Evolutionary conservation across 176 grass and related monocot species (phyloP), one percentile per base, ranked within the genome.

Genomic region (Eleusine indica): DNA sequence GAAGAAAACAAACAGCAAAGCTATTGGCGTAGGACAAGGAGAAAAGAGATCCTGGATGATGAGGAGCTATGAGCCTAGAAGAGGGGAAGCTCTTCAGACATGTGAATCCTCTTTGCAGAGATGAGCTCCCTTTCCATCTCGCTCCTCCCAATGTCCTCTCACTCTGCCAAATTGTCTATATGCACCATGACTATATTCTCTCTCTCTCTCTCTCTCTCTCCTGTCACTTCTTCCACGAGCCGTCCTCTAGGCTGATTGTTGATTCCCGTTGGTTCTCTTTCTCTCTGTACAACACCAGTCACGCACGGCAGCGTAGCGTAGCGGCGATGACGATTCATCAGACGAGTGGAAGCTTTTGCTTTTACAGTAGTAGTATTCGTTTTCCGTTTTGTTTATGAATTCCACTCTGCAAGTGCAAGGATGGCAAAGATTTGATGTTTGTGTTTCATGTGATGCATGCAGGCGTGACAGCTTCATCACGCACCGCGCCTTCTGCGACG

Each of bases 391-490:
- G 57, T 51, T 68, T 74, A 46, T 75, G 41, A 68, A 1, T 22
- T 40, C 51, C 68, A 51, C 60, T 84, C 39, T 9, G 67, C 32
- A 43, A 7, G 40, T 43, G 37, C 18, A 16, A 32, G 10, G 11
- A 17, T 14, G 40, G 29, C 48, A 3, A 70, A 57, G 68, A 30
- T 74, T 75, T 74, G 48, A 67, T 68, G 29, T 53, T 30, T 43
- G 44, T 35, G 14, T 76, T 41, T 66, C 51, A 82, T 76, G 32
- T 35, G 32, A 35, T 37, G 57, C 80, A 87, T 83, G 94, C 96
- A 99, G 93, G 87, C 90, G 96, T 82, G 96, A 99, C 84, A 99
- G 96, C 93, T 99, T 99, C 91, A 96, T 96, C 83, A 99, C 96
- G 67, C 96, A 99, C 91, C 94, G 96, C 52, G 96, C 96, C 66